Evolutionary conservation across 352 stramenopile genomes (phyloP).

Genomic region (Bremia lactucae): DNA sequence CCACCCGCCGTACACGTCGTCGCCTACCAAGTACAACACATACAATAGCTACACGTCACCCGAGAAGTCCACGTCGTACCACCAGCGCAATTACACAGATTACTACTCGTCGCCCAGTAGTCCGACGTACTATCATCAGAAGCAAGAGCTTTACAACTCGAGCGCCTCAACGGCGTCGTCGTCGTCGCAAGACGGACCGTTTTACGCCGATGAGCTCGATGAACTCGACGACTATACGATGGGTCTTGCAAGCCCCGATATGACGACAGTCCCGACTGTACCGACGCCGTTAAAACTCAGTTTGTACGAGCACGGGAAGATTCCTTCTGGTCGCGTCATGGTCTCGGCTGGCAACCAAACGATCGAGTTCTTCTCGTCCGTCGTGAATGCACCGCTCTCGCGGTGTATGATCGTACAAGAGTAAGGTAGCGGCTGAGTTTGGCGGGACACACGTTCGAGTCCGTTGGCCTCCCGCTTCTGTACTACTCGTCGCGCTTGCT

Average conservation of each 20-base stretch:
- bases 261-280: slow-evolving; percentile 70
- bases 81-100: slow-evolving; percentile 22
- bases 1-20: slow-evolving; percentile 16
- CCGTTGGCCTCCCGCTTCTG: neutral
- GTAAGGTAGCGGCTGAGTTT: slow-evolving; percentile 21
- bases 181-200: slow-evolving; percentile 58
- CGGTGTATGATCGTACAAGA: slow-evolving; percentile 57
- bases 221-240: slow-evolving; percentile 57
- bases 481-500: slow-evolving; percentile 11
- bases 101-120: slow-evolving; percentile 33
- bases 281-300: slow-evolving; percentile 59
- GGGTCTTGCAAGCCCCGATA: slow-evolving; percentile 40
- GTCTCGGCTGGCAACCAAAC: slow-evolving; percentile 73
- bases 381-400: slow-evolving; percentile 57
- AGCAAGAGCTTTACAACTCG: slow-evolving; percentile 60
- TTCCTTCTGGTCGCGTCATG: slow-evolving; percentile 62
- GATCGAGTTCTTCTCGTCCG: slow-evolving; percentile 77
- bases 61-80: slow-evolving; percentile 21
- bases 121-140: slow-evolving; percentile 39
- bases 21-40: slow-evolving; percentile 21
- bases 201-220: slow-evolving; percentile 67
- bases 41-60: slow-evolving; percentile 28
- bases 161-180: slow-evolving; percentile 70
- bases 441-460: slow-evolving; percentile 1
- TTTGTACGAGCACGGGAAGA: slow-evolving; percentile 71